A percentile compares a stretch with the other conserved stretches of the same genome.
Evolutionary conservation across 148 eudicot species (phyloP).

Genomic region (Chenopodium quinoa): DNA sequence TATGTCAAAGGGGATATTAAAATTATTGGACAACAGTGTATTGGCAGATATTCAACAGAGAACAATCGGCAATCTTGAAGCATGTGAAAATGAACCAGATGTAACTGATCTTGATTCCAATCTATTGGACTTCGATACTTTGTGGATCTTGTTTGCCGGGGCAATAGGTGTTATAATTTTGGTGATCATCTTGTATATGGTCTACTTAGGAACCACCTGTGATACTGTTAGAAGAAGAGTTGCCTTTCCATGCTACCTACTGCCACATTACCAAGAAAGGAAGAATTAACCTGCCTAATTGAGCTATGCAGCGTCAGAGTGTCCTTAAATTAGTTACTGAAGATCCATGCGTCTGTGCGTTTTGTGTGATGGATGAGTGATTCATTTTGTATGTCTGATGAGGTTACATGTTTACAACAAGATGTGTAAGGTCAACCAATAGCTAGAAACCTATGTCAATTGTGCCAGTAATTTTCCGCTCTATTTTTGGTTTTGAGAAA

Average conservation of each 20-base stretch:
- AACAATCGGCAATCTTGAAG: conserved; percentile 16
- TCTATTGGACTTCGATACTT: conserved; percentile 22
- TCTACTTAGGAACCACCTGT: conserved; percentile 27
- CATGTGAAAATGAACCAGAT: conserved; percentile 13
- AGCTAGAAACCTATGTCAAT: not conserved
- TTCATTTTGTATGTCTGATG: not conserved
- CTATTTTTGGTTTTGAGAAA: too few relatives aligned
- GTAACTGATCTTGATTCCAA: not conserved
- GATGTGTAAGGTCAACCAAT: not conserved
- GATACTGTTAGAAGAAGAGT: conserved; percentile 24
- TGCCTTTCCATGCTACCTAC: conserved; percentile 27
- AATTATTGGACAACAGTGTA: conserved; percentile 20
- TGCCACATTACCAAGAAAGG: conserved; percentile 15
- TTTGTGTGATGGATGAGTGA: not conserved
- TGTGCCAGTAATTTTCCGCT: not conserved
- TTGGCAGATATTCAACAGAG: conserved; percentile 17
- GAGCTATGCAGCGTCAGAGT: not conserved
- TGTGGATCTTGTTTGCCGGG: conserved; percentile 32
- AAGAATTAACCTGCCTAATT: not conserved
- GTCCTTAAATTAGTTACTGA: not conserved
- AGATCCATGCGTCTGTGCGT: not conserved
- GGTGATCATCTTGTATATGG: conserved; percentile 26
- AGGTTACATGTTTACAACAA: not conserved
- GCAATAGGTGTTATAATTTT: conserved; percentile 23
- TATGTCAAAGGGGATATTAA: conserved; percentile 24